Conservation (phyloP, 1,139 yeast genomes). For the Yamadazyma dendronema region DNA sequence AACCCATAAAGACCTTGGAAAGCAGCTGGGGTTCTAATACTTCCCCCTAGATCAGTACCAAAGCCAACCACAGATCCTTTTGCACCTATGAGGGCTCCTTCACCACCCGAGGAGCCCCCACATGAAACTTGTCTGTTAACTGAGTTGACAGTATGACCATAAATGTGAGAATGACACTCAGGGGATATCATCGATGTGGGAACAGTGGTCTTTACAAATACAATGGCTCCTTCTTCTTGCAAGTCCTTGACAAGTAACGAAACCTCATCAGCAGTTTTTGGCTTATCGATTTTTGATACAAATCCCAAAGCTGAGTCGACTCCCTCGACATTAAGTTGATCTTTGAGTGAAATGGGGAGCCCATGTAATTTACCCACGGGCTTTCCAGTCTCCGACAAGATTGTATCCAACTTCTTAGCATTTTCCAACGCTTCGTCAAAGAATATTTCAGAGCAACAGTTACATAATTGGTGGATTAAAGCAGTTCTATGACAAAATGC, state of each 20-base stretch:
- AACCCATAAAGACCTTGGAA: conserved; percentile 26
- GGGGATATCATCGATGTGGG: conserved; percentile 60
- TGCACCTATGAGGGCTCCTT: conserved; percentile 24
- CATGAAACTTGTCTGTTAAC: conserved; percentile 50
- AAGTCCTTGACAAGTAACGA: not conserved
- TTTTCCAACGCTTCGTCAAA: conserved; percentile 27
- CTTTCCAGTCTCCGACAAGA: conserved; percentile 19
- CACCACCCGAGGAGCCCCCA: conserved; percentile 39
- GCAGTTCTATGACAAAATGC: conserved; percentile 32
- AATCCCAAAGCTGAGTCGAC: conserved; percentile 46
- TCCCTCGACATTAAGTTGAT: conserved; percentile 32
- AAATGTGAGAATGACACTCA: conserved; percentile 48
- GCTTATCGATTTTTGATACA: conserved; percentile 27
- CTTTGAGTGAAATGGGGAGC: conserved; percentile 39
- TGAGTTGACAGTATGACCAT: conserved; percentile 55
- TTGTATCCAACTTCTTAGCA: conserved; percentile 27
- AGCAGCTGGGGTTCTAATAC: conserved; percentile 28
- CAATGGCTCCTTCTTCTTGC: conserved; percentile 18
- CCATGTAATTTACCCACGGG: conserved; percentile 34
- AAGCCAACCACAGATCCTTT: conserved; percentile 25
- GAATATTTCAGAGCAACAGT: conserved; percentile 33
- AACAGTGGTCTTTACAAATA: conserved; percentile 45
- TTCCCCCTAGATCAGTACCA: conserved; percentile 32
- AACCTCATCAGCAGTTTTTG: not conserved
- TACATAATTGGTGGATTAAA: conserved; percentile 42